Evolutionary conservation across 768 basidiomycete genomes (phyloP).

Genomic region (Leucocoprinus sp.): DNA sequence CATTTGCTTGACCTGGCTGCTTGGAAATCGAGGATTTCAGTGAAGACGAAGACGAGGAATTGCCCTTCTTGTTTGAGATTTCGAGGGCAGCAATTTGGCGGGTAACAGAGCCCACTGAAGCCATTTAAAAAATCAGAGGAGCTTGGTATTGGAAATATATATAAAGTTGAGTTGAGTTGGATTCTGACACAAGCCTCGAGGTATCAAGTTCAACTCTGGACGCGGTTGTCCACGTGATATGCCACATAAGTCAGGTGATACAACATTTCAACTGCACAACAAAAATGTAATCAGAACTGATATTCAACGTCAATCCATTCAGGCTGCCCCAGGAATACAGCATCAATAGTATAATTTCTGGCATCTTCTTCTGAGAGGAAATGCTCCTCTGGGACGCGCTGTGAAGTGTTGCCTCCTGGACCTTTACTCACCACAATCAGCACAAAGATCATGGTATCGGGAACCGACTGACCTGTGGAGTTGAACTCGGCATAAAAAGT

Average conservation of each 20-base stretch:
- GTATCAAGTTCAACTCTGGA: slow-evolving; percentile 5
- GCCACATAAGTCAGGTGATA: too few relatives aligned
- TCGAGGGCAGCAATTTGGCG: slow-evolving; percentile 66
- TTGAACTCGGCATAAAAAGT: slow-evolving; percentile 52
- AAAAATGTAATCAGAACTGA: slow-evolving; percentile 24
- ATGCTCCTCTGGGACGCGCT: slow-evolving; percentile 38
- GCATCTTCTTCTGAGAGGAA: slow-evolving; percentile 35
- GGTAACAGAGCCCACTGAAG: slow-evolving; percentile 52
- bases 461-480: slow-evolving; percentile 33
- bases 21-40: slow-evolving; percentile 35
- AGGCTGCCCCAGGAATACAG: slow-evolving; percentile 43
- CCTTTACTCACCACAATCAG: slow-evolving; percentile 24
- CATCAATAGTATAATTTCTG: slow-evolving; percentile 32
- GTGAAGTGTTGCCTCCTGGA: slow-evolving; percentile 41
- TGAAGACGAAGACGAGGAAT: slow-evolving; percentile 22
- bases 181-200: too few relatives aligned
- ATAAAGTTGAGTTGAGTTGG: too few relatives aligned
- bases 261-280: background rate
- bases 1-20: slow-evolving; percentile 49
- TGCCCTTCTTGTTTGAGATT: slow-evolving; percentile 44
- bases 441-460: background rate
- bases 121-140: slow-evolving; percentile 16
- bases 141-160: background rate
- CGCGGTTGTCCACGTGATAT: background rate
- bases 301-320: slow-evolving; percentile 52